Percentiles rank a stretch among this genome's conserved stretches.
phyloP scores from a whole-genome alignment of 2,329 filamentous ascomycete species.

The Ceratocystis harringtonii region DNA sequence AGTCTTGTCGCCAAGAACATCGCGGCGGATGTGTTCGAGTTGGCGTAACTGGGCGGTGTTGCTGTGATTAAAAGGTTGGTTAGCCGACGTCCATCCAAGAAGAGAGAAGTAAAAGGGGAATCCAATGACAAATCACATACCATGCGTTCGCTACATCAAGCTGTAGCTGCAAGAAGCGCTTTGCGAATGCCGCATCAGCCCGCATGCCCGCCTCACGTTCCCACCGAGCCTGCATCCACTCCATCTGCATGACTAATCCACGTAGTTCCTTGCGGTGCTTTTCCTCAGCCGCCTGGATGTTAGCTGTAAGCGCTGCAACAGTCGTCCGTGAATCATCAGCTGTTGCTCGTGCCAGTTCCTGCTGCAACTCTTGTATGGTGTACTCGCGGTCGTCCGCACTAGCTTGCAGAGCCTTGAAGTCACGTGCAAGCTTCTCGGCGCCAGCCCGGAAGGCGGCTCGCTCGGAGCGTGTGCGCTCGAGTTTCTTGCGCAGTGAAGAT shows the following conservation, averaged over 20 bases:
- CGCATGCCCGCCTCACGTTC: conserved; percentile 68
- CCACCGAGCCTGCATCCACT: conserved; percentile 73
- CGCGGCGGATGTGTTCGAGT: conserved; percentile 58
- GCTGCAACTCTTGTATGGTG: conserved; percentile 2
- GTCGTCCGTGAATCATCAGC: conserved; percentile 19
- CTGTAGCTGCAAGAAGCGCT: conserved; percentile 65
- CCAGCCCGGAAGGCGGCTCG: conserved; percentile 40
- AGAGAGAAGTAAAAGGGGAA: conserved; percentile 10
- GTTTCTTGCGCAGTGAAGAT: conserved; percentile 45
- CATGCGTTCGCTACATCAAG: conserved; percentile 77
- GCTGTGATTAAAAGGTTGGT: conserved; percentile 34
- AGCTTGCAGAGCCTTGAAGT: conserved; percentile 33
- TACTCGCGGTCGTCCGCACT: conserved; percentile 21
- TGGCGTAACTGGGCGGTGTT: conserved; percentile 84
- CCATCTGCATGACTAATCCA: conserved; percentile 76
- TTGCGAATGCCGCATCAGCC: conserved; percentile 68
- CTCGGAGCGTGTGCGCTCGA: conserved; percentile 55
- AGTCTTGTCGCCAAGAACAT: conserved; percentile 27
- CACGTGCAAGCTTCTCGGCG: conserved; percentile 39
- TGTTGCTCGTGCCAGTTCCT: conserved; percentile 22
- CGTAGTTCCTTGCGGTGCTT: conserved; percentile 61
- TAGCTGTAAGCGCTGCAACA: conserved; percentile 23
- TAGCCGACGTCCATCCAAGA: neutral
- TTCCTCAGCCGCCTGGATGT: conserved; percentile 35
- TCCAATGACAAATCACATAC: conserved; percentile 44